phyloP scores from a whole-genome alignment of 2,329 filamentous ascomycete genomes.

The Clarireedia sp. region DNA sequence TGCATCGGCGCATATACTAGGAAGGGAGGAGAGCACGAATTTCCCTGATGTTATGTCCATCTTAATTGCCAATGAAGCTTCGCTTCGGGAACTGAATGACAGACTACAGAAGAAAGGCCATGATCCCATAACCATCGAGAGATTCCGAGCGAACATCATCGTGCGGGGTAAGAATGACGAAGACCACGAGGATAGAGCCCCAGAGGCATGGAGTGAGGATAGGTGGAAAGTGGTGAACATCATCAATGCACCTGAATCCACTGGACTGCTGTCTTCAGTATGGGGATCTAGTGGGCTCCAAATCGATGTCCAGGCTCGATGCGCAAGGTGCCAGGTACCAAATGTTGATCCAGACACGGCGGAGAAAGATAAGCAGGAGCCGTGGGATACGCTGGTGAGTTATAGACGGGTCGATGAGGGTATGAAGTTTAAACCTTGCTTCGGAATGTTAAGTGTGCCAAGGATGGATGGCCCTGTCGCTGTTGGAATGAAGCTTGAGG shows the following conservation, averaged over 20 bases:
- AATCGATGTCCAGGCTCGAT: conserved; percentile 55
- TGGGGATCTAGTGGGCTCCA: conserved; percentile 25
- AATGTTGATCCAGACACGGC: conserved; percentile 52
- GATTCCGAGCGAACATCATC: conserved; percentile 58
- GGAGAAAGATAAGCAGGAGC: conserved; percentile 36
- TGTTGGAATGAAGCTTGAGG: conserved; percentile 52
- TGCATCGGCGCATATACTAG: conserved; percentile 44
- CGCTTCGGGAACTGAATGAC: conserved; percentile 49
- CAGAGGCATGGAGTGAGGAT: conserved; percentile 48
- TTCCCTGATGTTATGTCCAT: conserved; percentile 55
- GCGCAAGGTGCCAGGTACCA: conserved; percentile 60
- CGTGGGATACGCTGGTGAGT: conserved; percentile 49
- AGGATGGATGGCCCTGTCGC: conserved; percentile 44
- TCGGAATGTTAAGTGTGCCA: conserved; percentile 58
- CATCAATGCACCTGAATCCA: background rate
- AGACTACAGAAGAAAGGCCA: conserved; percentile 37
- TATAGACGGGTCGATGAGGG: conserved; percentile 53
- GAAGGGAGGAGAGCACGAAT: conserved; percentile 44
- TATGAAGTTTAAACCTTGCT: conserved; percentile 56
- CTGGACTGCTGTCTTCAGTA: background rate
- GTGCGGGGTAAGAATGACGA: conserved; percentile 39
- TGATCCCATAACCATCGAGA: conserved; percentile 48
- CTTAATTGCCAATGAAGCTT: conserved; percentile 46
- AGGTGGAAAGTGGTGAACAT: conserved; percentile 52
- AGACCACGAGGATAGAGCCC: conserved; percentile 25